Evolutionary conservation across 202 grass and related monocot genomes (phyloP).

Genomic region (Saccharum hybrid): DNA sequence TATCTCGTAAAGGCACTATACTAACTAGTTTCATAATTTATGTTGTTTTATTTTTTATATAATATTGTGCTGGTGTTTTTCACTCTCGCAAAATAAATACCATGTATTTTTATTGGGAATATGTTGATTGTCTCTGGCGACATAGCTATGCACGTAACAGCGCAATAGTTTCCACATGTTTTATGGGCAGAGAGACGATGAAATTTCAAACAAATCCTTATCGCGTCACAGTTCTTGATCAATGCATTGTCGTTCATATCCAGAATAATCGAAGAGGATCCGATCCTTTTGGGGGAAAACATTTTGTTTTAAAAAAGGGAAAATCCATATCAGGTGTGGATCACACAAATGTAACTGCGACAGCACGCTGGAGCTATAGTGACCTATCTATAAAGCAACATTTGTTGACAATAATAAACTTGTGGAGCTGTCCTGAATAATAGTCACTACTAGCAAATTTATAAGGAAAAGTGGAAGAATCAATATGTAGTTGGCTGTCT

Average conservation of each 20-base stretch:
- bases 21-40: background rate
- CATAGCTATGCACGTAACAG: background rate
- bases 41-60: too few relatives aligned
- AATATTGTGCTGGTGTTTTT: background rate
- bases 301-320: background rate
- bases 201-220: constrained; percentile 12
- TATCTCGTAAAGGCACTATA: background rate
- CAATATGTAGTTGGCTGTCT: constrained; percentile 38
- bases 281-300: background rate
- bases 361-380: background rate
- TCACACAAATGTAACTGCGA: constrained; percentile 9
- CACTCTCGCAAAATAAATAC: background rate
- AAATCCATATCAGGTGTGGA: background rate
- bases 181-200: background rate
- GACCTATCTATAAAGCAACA: background rate
- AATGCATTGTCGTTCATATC: constrained; percentile 14
- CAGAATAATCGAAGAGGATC: background rate
- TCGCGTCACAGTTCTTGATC: constrained; percentile 20
- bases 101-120: background rate
- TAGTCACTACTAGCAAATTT: background rate
- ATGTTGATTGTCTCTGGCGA: background rate
- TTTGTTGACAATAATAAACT: constrained; percentile 38
- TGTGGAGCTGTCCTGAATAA: constrained; percentile 18
- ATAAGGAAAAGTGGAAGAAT: constrained; percentile 17
- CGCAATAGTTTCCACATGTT: background rate